Percentiles rank a stretch among this genome's conserved stretches.
Evolutionary conservation across 2,329 filamentous ascomycete genomes (phyloP).

Genomic region (Botrytis deweyae): DNA sequence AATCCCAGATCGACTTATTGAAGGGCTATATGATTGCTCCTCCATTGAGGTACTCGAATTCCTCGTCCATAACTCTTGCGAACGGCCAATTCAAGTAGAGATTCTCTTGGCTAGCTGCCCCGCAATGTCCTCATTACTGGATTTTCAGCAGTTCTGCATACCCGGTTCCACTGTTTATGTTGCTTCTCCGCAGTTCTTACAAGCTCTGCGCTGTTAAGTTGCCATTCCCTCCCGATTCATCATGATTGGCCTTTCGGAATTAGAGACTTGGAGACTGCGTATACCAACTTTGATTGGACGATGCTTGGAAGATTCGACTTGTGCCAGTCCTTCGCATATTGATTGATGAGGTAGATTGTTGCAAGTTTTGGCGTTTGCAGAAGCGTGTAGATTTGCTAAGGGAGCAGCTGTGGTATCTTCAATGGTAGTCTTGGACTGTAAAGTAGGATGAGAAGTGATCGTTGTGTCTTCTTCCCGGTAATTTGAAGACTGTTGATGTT

Average conservation of each 20-base stretch:
- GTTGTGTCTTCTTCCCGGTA: background rate
- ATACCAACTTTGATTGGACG: background rate
- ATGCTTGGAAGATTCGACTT: background rate
- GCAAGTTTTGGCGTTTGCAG: background rate
- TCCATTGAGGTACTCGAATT: background rate
- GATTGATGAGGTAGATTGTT: too few relatives aligned
- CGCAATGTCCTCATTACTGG: background rate
- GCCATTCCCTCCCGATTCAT: background rate
- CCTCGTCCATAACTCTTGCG: background rate
- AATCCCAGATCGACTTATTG: too few relatives aligned
- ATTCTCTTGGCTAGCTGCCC: background rate
- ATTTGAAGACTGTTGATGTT: background rate
- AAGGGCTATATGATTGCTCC: background rate
- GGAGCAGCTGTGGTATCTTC: background rate
- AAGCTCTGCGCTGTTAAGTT: background rate
- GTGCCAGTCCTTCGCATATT: background rate
- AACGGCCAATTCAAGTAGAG: too few relatives aligned
- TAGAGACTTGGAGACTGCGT: too few relatives aligned
- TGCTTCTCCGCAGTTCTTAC: background rate
- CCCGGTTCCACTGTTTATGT: background rate
- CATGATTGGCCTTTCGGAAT: background rate
- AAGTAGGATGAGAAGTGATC: background rate
- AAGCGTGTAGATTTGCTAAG: too few relatives aligned
- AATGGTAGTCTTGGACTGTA: background rate
- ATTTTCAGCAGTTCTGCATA: background rate